Conservation (phyloP, 225 moss, liverwort and hornwort genomes). For the Sphagnum contortum region DNA sequence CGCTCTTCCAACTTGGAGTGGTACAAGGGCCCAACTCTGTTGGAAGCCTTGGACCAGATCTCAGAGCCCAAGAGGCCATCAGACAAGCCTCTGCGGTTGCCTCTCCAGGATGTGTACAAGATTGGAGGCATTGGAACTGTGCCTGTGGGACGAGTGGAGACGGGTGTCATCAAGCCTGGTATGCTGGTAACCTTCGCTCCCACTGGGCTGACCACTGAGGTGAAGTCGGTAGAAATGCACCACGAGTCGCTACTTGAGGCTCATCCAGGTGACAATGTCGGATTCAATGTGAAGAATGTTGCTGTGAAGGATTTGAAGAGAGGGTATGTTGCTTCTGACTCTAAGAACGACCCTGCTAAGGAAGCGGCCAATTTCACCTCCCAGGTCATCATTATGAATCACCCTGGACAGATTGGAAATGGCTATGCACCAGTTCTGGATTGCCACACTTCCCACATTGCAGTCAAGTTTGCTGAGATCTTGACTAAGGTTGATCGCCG, state of each 20-base stretch:
- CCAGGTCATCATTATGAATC: constrained; percentile 56
- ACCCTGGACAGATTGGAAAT: constrained; percentile 48
- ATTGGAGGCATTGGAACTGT: constrained; percentile 59
- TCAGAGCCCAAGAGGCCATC: constrained; percentile 70
- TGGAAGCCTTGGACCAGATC: constrained; percentile 51
- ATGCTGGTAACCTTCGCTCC: constrained; percentile 47
- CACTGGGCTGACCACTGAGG: constrained; percentile 53
- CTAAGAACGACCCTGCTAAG: constrained; percentile 48
- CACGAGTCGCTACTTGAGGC: constrained; percentile 39
- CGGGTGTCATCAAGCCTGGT: constrained; percentile 50
- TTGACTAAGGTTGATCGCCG: constrained; percentile 47
- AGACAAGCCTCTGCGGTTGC: constrained; percentile 60
- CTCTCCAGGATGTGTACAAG: constrained; percentile 76
- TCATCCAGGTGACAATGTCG: constrained; percentile 42
- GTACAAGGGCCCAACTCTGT: constrained; percentile 66
- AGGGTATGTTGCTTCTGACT: constrained; percentile 45
- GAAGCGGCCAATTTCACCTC: constrained; percentile 43
- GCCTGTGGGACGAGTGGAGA: constrained; percentile 48
- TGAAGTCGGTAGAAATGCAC: constrained; percentile 59
- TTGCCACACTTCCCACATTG: constrained; percentile 59
- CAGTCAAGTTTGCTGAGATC: constrained; percentile 48
- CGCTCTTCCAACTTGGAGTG: constrained; percentile 45
- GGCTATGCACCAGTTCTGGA: constrained; percentile 53
- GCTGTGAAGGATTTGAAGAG: constrained; percentile 43
- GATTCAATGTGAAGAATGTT: constrained; percentile 46